These are phyloP conservation scores for Debaryomyces nepalensis DNA, from an alignment of 1,139 yeast species.

Conservation along the genomic window DNA sequence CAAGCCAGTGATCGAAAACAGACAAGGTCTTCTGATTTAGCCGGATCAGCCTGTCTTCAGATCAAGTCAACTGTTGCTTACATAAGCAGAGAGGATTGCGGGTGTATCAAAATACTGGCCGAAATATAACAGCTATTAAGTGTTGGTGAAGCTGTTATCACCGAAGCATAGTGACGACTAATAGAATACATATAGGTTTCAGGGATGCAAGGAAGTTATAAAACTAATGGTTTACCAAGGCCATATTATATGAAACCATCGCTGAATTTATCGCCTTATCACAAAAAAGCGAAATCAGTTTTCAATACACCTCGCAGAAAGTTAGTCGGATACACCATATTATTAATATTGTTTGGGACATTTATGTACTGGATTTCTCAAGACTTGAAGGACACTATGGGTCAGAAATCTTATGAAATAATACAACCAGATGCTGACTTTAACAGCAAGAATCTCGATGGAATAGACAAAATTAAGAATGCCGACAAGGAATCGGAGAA, in stretches of 20 bases:
- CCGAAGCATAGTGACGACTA: slow-evolving; percentile 14
- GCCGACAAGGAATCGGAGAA: slow-evolving; percentile 38
- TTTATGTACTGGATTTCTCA: slow-evolving; percentile 44
- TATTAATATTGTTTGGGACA: slow-evolving; percentile 42
- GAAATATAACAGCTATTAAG: slow-evolving; percentile 4
- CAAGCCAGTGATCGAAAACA: no score
- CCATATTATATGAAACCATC: slow-evolving; percentile 55
- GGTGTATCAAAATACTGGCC: background rate
- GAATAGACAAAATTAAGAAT: slow-evolving; percentile 28
- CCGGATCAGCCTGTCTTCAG: no score
- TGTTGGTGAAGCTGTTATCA: background rate
- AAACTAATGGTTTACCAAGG: slow-evolving; percentile 49
- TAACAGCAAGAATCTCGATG: slow-evolving; percentile 28
- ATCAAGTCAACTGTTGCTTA: no score
- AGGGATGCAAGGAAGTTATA: slow-evolving; percentile 51
- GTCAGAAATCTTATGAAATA: slow-evolving; percentile 39
- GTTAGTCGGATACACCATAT: slow-evolving; percentile 41
- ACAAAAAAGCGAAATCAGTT: slow-evolving; percentile 35
- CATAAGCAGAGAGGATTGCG: background rate
- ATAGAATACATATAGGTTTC: slow-evolving; percentile 4
- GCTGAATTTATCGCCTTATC: slow-evolving; percentile 41
- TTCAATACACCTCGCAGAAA: slow-evolving; percentile 46
- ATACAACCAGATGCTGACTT: slow-evolving; percentile 23
- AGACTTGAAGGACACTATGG: slow-evolving; percentile 30
- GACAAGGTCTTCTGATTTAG: no score